Conservation (phyloP, 768 basidiomycete species). For the Tylopilus balloui region DNA sequence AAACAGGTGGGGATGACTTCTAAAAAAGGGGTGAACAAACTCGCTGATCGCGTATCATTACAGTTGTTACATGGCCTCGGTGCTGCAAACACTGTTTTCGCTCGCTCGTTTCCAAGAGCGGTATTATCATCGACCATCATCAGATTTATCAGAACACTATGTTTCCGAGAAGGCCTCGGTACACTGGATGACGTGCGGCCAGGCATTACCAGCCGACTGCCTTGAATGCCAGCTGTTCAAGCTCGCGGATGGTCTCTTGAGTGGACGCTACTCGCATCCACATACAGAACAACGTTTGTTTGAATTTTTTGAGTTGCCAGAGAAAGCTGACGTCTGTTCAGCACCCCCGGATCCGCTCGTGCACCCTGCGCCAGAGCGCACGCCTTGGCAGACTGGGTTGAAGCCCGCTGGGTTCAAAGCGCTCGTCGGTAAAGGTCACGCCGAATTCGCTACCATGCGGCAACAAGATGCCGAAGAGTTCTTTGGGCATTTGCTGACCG, state of each 20-base stretch:
- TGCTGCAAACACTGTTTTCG: slow-evolving; percentile 82
- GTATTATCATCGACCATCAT: slow-evolving; percentile 44
- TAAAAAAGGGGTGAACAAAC: background rate
- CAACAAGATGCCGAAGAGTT: slow-evolving; percentile 99
- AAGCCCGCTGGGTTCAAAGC: slow-evolving; percentile 81
- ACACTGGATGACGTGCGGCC: slow-evolving; percentile 63
- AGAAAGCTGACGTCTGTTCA: slow-evolving; percentile 9
- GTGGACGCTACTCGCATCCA: slow-evolving; percentile 82
- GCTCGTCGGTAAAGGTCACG: slow-evolving; percentile 87
- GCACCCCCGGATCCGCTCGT: slow-evolving; percentile 32
- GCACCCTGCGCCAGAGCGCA: slow-evolving; percentile 26
- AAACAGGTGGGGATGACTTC: slow-evolving; percentile 56
- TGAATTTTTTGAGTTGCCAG: slow-evolving; percentile 6
- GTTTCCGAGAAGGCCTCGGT: slow-evolving; percentile 31
- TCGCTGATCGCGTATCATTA: slow-evolving; percentile 1
- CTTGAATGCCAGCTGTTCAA: slow-evolving; percentile 96
- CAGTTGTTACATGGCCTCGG: slow-evolving; percentile 97
- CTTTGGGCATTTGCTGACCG: slow-evolving; percentile 72
- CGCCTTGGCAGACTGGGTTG: slow-evolving; percentile 66
- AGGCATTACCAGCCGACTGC: slow-evolving; percentile 72
- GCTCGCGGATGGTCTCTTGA: slow-evolving; percentile 86
- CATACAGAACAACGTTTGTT: slow-evolving; percentile 34
- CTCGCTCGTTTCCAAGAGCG: slow-evolving; percentile 71
- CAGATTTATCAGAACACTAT: slow-evolving; percentile 7
- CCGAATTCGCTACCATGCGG: slow-evolving; percentile 92